Conservation (phyloP, 2,329 filamentous ascomycete genomes). For the Cladosporium colombiae region DNA sequence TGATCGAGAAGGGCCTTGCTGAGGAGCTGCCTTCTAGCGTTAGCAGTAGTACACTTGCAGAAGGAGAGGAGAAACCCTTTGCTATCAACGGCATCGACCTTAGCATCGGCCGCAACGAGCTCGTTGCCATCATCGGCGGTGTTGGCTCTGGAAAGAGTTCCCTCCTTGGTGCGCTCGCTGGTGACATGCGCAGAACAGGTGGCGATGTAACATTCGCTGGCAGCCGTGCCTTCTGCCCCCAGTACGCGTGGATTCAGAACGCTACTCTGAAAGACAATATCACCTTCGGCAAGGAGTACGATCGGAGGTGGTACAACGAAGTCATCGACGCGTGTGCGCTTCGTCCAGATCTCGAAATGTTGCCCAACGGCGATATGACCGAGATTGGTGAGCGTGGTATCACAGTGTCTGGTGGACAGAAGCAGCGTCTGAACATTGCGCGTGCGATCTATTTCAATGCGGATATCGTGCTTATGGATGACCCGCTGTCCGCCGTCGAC, state of each 20-base stretch:
- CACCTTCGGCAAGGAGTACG: conserved; percentile 74
- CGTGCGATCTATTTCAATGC: conserved; percentile 69
- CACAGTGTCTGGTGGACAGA: conserved; percentile 92
- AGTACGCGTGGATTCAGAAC: conserved; percentile 98
- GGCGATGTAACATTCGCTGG: conserved; percentile 76
- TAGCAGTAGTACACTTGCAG: conserved; percentile 57
- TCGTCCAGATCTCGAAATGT: conserved; percentile 82
- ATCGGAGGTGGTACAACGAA: conserved; percentile 75
- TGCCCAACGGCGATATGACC: conserved; percentile 84
- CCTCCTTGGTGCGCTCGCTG: conserved; percentile 81
- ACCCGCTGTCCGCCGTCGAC: conserved; percentile 60
- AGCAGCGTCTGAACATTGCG: conserved; percentile 92
- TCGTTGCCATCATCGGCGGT: conserved; percentile 82
- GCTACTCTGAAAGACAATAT: conserved; percentile 86
- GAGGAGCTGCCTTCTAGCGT: conserved; percentile 8
- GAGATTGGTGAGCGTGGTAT: conserved; percentile 96
- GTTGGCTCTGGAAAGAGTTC: conserved; percentile 91
- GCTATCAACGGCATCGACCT: conserved; percentile 69
- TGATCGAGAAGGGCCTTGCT: conserved; percentile 32
- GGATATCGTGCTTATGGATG: conserved; percentile 64
- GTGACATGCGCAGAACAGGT: conserved; percentile 84
- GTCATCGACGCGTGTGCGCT: conserved; percentile 88
- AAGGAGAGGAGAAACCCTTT: conserved; percentile 66
- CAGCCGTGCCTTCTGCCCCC: conserved; percentile 84
- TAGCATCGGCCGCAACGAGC: conserved; percentile 69